A percentile compares a stretch with the other conserved stretches of the same genome.
phyloP scores from a whole-genome alignment of 495 filamentous ascomycete genomes.

The Aspergillus mulundensis region DNA sequence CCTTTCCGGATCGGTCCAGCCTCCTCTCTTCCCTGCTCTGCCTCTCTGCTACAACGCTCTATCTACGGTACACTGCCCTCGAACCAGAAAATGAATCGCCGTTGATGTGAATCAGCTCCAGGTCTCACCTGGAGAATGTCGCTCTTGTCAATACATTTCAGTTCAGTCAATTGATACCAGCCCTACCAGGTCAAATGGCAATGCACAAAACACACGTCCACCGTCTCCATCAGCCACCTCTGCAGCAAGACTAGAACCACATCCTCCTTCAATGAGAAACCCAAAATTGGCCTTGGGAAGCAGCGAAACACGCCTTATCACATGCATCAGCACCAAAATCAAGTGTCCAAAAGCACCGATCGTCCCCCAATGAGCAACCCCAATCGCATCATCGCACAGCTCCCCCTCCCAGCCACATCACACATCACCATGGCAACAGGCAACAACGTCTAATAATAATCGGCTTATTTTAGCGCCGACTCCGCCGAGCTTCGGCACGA shows the following conservation, averaged over 20 bases:
- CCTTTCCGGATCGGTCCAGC: constrained; percentile 24
- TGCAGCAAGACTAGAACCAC: constrained; percentile 4
- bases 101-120: background rate
- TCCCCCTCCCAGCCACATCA: constrained; percentile 2
- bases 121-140: background rate
- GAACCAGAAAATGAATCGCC: background rate
- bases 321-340: constrained; percentile 1
- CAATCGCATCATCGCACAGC: background rate
- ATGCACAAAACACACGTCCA: background rate
- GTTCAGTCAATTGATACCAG: background rate
- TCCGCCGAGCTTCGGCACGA: constrained; percentile 17
- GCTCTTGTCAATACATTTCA: background rate
- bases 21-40: constrained; percentile 1
- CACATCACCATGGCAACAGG: constrained; percentile 27
- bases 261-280: background rate
- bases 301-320: constrained; percentile 8
- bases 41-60: background rate
- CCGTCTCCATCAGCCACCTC: background rate
- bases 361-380: background rate
- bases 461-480: constrained; percentile 13
- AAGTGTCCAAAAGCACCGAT: background rate
- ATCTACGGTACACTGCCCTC: background rate
- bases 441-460: constrained; percentile 20
- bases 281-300: background rate
- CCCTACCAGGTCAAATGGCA: background rate